Evolutionary conservation across 2,329 filamentous ascomycete species (phyloP).

Genomic region (Stenocarpella maydis): DNA sequence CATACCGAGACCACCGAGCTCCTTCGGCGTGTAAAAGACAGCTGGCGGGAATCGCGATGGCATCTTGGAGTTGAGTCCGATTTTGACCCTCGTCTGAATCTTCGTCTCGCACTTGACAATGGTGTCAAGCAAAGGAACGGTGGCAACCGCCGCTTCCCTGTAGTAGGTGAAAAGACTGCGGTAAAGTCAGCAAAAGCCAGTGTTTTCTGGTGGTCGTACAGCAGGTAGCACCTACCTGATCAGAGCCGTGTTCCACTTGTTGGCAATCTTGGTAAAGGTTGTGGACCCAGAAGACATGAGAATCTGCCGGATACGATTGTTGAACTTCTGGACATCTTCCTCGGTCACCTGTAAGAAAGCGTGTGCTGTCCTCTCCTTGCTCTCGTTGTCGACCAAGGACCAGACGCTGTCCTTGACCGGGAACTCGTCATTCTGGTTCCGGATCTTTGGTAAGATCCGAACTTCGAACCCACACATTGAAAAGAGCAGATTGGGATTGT

Average conservation of each 20-base stretch:
- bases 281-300: constrained; percentile 99
- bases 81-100: constrained; percentile 98
- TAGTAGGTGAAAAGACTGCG: constrained; percentile 99
- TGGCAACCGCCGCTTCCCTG: constrained; percentile 95
- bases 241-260: constrained; percentile 99
- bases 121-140: constrained; percentile 90
- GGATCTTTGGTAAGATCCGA: constrained; percentile 91
- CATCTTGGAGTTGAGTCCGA: constrained; percentile 99
- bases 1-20: constrained; percentile 96
- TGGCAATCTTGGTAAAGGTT: constrained; percentile 99
- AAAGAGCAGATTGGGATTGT: constrained; percentile 96
- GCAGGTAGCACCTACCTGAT: no score
- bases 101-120: constrained; percentile 99
- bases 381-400: constrained; percentile 95
- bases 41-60: constrained; percentile 97
- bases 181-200: no score
- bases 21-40: constrained; percentile 98
- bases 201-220: no score
- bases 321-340: constrained; percentile 98
- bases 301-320: constrained; percentile 97
- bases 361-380: constrained; percentile 95
- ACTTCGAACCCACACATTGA: constrained; percentile 99
- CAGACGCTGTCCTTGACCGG: constrained; percentile 97
- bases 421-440: constrained; percentile 96
- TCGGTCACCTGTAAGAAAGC: constrained; percentile 98